These are phyloP conservation scores for Elaeis guineensis DNA, from an alignment of 176 grass and related monocot species.

Conservation along the genomic window DNA sequence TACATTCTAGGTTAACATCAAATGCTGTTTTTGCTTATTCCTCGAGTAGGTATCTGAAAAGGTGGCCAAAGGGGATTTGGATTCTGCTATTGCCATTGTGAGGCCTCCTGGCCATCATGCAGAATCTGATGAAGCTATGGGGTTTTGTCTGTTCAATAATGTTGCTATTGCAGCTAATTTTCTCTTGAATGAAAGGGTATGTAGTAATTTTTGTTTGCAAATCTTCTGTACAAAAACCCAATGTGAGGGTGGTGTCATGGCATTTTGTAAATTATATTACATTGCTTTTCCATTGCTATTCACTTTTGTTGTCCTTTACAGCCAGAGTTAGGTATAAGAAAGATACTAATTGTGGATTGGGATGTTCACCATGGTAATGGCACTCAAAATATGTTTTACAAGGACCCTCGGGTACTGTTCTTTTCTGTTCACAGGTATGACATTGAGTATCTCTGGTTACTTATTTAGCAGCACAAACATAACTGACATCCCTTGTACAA, in stretches of 20 bases:
- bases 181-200: slow-evolving; percentile 87
- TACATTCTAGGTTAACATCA: background rate
- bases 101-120: slow-evolving; percentile 98
- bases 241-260: too few species aligned
- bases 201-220: slow-evolving; percentile 7
- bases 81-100: slow-evolving; percentile 82
- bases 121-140: slow-evolving; percentile 78
- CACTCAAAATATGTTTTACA: slow-evolving; percentile 88
- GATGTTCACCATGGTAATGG: slow-evolving; percentile 97
- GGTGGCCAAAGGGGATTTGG: slow-evolving; percentile 69
- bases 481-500: too few species aligned
- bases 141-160: slow-evolving; percentile 99
- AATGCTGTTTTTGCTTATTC: slow-evolving; percentile 9
- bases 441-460: background rate
- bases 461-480: background rate
- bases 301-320: slow-evolving; percentile 23
- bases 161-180: slow-evolving; percentile 72
- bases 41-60: slow-evolving; percentile 75
- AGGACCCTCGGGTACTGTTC: slow-evolving; percentile 80
- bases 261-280: too few species aligned
- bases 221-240: background rate
- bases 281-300: too few species aligned
- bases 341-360: slow-evolving; percentile 98
- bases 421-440: slow-evolving; percentile 92
- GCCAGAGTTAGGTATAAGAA: slow-evolving; percentile 84